Base-by-base conservation (phyloP, 1,284 basidiomycete genomes). In the Singerocomus inundabilis region DNA sequence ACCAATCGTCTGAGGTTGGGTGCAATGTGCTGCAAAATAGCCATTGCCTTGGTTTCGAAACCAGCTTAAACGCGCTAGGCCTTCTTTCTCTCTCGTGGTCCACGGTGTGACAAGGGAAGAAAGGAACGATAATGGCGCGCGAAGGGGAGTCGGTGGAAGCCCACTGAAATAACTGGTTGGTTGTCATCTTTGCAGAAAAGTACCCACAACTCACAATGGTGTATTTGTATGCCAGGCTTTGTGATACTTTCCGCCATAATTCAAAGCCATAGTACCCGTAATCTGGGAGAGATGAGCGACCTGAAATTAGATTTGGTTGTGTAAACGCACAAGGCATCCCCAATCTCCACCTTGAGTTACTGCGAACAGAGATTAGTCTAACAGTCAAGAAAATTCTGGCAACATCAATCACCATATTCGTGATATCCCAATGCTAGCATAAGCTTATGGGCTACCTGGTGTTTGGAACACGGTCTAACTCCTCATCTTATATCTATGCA, bases 1-100 rank as follows among this genome's bases (percentile, higher is more conserved):
- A 1, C 79, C 80, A 5, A 83, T 56, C 0, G 81, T 84, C 60
- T 82, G 79, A 1, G 81, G 81, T 49, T 74, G 72, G 1, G 77
- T 81, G 2, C 70, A 55, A 39, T 83, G 81, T 41, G 71, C 55
- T 1, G 31, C 33, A 16, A 59, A 59, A 57, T 81, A 82, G 6
- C 75, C 80, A 2, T 33, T 52, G 4, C 73, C 72, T 29, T 60
- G 56, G 2, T 47, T 51, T 1, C 16, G 25, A 51, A 70, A 77
- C 66, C 63, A 62, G 11, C 49, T 5, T 0, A 63, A 58, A 4
- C 67, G 65, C 13, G 64, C 57, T 5, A 77, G 49, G 0, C 69
- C 72, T 2, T 59, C 67, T 25, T 72, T 68, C 34, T 80, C 80
- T 16, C 52, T 58, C 11, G 60, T 44, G 3, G 64, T 64, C 47